Evolutionary conservation across 768 basidiomycete species (phyloP).

Genomic region (Auricularia auricula-judae): DNA sequence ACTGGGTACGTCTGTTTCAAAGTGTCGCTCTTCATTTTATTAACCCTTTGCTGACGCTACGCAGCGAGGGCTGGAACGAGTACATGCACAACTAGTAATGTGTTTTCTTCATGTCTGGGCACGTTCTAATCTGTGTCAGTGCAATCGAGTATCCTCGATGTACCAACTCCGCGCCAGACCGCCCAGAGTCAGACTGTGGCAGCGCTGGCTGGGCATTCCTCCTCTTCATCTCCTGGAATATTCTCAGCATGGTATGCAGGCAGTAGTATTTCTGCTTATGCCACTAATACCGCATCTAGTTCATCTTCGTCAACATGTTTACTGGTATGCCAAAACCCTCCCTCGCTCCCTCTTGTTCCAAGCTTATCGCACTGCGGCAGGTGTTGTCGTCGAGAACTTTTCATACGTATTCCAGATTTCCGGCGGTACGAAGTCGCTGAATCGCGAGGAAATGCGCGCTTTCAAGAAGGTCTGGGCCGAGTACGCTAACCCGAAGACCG

Average conservation of each 20-base stretch:
- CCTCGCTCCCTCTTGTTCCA: background rate
- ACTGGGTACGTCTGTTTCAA: conserved; percentile 48
- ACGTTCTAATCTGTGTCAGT: conserved; percentile 29
- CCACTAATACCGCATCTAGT: conserved; percentile 33
- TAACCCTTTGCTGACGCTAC: conserved; percentile 4
- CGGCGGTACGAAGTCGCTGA: conserved; percentile 69
- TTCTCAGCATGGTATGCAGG: conserved; percentile 72
- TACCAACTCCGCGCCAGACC: conserved; percentile 37
- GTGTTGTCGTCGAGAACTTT: conserved; percentile 92
- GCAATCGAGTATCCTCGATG: conserved; percentile 71
- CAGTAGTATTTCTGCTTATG: conserved; percentile 11
- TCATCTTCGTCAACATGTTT: conserved; percentile 93
- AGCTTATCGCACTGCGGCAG: conserved; percentile 18
- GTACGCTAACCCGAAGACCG: conserved; percentile 68
- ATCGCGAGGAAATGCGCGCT: conserved; percentile 81
- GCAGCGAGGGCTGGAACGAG: conserved; percentile 90
- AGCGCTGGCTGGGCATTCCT: conserved; percentile 72
- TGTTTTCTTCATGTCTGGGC: background rate
- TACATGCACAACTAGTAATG: conserved; percentile 92
- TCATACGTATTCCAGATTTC: conserved; percentile 89
- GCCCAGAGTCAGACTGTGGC: conserved; percentile 76
- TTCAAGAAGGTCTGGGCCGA: conserved; percentile 94
- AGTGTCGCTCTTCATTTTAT: conserved; percentile 14
- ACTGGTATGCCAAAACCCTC: conserved; percentile 42
- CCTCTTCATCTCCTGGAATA: conserved; percentile 90